Evolutionary conservation across 495 filamentous ascomycete genomes (phyloP).

Genomic region (Stereocaulon alpinum): DNA sequence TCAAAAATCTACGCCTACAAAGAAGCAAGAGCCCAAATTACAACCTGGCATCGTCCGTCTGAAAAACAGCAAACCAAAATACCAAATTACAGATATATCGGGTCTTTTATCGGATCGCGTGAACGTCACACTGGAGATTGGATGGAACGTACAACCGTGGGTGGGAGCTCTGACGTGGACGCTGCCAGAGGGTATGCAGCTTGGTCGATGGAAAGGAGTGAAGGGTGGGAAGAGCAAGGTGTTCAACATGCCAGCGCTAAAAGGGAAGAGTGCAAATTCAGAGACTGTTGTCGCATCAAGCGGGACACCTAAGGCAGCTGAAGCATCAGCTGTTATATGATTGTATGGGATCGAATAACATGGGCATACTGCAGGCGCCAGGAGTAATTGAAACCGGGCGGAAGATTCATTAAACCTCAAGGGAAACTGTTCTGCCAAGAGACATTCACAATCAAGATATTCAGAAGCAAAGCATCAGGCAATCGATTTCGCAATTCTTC

Average conservation of each 20-base stretch:
- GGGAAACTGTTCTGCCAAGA: background rate
- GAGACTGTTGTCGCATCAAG: constrained; percentile 17
- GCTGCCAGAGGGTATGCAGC: constrained; percentile 39
- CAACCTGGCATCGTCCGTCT: constrained; percentile 55
- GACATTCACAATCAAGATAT: too few relatives aligned
- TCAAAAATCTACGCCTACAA: constrained; percentile 19
- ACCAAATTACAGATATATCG: constrained; percentile 81
- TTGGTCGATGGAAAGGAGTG: constrained; percentile 53
- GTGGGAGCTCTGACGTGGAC: constrained; percentile 81
- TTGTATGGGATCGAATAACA: background rate
- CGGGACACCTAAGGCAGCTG: constrained; percentile 19
- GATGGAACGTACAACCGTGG: constrained; percentile 98
- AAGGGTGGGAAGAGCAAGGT: constrained; percentile 49
- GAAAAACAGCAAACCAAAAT: constrained; percentile 76
- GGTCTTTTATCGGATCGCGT: constrained; percentile 55
- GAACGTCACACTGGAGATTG: constrained; percentile 67
- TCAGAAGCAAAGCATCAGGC: background rate
- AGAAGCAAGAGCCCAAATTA: constrained; percentile 9
- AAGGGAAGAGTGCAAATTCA: constrained; percentile 30
- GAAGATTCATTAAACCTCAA: background rate
- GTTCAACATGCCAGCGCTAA: constrained; percentile 68
- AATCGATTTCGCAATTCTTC: background rate
- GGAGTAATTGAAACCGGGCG: background rate
- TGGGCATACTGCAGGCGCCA: background rate
- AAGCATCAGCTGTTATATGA: constrained; percentile 21